These are phyloP conservation scores for Flaveria sonorensis DNA, from an alignment of 129 eudicot species.

Conservation along the genomic window DNA sequence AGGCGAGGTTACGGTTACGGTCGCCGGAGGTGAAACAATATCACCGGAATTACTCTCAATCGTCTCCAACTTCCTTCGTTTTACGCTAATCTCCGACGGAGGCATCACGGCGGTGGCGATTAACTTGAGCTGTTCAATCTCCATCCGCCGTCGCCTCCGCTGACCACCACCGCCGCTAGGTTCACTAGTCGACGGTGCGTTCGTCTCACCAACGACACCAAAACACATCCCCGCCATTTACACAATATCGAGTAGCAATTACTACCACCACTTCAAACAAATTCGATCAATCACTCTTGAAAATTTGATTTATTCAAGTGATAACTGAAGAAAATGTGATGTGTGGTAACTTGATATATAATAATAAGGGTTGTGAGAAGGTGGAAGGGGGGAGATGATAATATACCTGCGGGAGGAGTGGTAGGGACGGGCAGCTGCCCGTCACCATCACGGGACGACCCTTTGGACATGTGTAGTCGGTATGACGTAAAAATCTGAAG, in stretches of 20 bases:
- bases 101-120: constrained; percentile 39
- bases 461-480: constrained; percentile 59
- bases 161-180: constrained; percentile 49
- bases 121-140: constrained; percentile 57
- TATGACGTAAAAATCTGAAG: constrained; percentile 53
- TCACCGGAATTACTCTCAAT: background rate
- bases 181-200: constrained; percentile 59
- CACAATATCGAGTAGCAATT: too few relatives aligned
- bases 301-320: too few relatives aligned
- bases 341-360: background rate
- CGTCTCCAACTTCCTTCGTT: constrained; percentile 39
- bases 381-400: constrained; percentile 36
- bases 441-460: constrained; percentile 61
- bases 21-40: background rate
- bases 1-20: background rate
- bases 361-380: too few relatives aligned
- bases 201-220: constrained; percentile 68
- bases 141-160: constrained; percentile 67
- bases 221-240: constrained; percentile 83
- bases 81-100: constrained; percentile 28
- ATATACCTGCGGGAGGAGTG: constrained; percentile 40
- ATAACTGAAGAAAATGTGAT: background rate
- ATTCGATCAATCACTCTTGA: background rate
- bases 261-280: background rate
- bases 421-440: constrained; percentile 66